phyloP scores from a whole-genome alignment of 2,329 filamentous ascomycete genomes.

The Orbilia ellipsospora region DNA sequence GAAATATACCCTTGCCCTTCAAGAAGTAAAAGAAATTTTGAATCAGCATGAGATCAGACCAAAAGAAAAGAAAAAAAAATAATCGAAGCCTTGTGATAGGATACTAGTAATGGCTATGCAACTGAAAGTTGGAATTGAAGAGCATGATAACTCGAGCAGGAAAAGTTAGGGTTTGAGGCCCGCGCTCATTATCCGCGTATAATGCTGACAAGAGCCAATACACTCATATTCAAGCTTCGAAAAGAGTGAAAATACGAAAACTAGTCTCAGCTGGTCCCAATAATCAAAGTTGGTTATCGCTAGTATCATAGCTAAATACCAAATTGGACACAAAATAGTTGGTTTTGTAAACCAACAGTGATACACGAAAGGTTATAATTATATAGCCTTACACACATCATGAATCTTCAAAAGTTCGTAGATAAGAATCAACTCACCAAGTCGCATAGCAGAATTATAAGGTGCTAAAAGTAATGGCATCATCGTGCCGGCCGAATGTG shows the following conservation, averaged over 20 bases:
- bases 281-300: too few relatives aligned
- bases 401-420: background rate
- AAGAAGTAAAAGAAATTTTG: background rate
- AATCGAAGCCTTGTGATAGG: background rate
- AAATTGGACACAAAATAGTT: background rate
- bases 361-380: too few relatives aligned
- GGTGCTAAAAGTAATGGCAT: constrained; percentile 61
- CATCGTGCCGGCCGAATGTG: constrained; percentile 2
- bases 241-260: too few relatives aligned
- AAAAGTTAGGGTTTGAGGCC: too few relatives aligned
- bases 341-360: too few relatives aligned
- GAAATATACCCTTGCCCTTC: constrained; percentile 53
- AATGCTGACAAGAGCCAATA: too few relatives aligned
- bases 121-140: background rate
- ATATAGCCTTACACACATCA: too few relatives aligned
- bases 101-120: background rate
- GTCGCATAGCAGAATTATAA: constrained; percentile 62
- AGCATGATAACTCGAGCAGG: background rate
- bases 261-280: too few relatives aligned
- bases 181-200: too few relatives aligned
- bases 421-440: constrained; percentile 57
- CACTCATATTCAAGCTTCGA: too few relatives aligned
- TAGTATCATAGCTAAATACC: background rate
- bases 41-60: constrained; percentile 16
- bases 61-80: background rate